Percentiles rank a stretch among this genome's conserved stretches.
These are phyloP conservation scores for Wallacemonas sp. DNA, from an alignment of 208 protist genomes.

Conservation along the genomic window DNA sequence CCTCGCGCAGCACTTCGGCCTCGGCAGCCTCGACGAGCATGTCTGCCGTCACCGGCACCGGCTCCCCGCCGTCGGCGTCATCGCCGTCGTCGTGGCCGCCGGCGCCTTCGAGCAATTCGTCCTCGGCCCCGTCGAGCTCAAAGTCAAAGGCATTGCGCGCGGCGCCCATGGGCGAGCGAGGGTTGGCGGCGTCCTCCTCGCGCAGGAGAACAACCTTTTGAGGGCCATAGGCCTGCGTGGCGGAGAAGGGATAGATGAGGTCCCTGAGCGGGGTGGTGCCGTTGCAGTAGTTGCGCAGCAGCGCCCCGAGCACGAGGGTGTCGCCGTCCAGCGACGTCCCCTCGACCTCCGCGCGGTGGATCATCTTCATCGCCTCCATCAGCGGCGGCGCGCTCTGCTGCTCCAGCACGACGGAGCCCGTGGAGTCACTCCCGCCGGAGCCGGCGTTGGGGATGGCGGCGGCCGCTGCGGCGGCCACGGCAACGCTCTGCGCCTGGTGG, in stretches of 20 bases:
- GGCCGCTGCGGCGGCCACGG: background rate
- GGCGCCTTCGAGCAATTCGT: slow-evolving; percentile 45
- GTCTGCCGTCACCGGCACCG: background rate
- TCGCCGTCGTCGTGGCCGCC: slow-evolving; percentile 2
- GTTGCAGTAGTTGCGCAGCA: slow-evolving; percentile 70
- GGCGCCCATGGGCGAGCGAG: background rate
- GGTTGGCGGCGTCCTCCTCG: slow-evolving; percentile 10
- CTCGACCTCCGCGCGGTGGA: slow-evolving; percentile 84
- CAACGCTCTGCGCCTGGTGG: slow-evolving; percentile 20
- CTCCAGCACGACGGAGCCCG: slow-evolving; percentile 18
- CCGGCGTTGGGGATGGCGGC: background rate
- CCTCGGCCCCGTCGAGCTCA: slow-evolving; percentile 21
- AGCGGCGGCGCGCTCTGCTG: slow-evolving; percentile 35
- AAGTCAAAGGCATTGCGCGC: slow-evolving; percentile 46
- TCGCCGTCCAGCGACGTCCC: slow-evolving; percentile 72
- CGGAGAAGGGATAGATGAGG: slow-evolving; percentile 51
- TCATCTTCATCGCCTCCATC: slow-evolving; percentile 72
- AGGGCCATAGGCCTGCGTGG: slow-evolving; percentile 48
- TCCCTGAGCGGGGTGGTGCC: slow-evolving; percentile 49
- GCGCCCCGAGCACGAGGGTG: slow-evolving; percentile 55
- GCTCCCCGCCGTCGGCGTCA: slow-evolving; percentile 14
- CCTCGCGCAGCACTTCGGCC: slow-evolving; percentile 1
- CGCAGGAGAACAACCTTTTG: slow-evolving; percentile 23
- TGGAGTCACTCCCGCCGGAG: slow-evolving; percentile 14
- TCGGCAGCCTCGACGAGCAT: slow-evolving; percentile 2